phyloP scores from a whole-genome alignment of 2,329 filamentous ascomycete genomes.

The Curvularia eragrostidis region DNA sequence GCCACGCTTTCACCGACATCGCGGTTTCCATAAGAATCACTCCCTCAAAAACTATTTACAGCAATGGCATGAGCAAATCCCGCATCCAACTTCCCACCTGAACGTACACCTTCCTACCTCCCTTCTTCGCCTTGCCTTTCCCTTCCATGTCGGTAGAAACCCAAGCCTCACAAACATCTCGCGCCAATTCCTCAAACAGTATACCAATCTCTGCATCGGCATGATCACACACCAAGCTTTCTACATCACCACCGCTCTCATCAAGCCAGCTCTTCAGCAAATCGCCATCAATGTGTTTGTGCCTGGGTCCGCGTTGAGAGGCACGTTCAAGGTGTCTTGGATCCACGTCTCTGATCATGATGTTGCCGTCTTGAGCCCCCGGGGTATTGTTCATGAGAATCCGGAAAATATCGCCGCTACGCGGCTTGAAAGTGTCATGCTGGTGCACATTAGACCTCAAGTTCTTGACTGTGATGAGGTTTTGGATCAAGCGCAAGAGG shows the following conservation, averaged over 20 bases:
- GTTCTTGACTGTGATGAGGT: constrained; percentile 55
- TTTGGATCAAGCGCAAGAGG: constrained; percentile 76
- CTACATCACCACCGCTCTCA: constrained; percentile 30
- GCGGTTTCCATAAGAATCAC: not conserved
- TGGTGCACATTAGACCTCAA: constrained; percentile 22
- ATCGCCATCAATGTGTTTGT: constrained; percentile 54
- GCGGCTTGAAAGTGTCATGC: constrained; percentile 20
- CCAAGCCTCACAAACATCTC: constrained; percentile 18
- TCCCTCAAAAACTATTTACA: constrained; percentile 16
- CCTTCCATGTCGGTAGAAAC: constrained; percentile 14
- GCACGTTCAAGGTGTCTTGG: constrained; percentile 30
- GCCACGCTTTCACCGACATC: not conserved
- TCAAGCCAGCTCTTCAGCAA: constrained; percentile 44
- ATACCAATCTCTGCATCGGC: constrained; percentile 30
- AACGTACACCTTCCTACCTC: constrained; percentile 14
- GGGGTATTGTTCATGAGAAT: constrained; percentile 34
- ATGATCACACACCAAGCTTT: constrained; percentile 15
- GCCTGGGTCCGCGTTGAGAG: constrained; percentile 20
- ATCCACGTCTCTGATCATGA: constrained; percentile 34
- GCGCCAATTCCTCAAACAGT: constrained; percentile 36
- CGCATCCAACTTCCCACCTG: constrained; percentile 28
- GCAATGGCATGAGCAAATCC: constrained; percentile 33
- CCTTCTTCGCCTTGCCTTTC: constrained; percentile 20
- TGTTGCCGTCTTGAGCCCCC: constrained; percentile 26
- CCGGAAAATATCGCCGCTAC: constrained; percentile 29